Evolutionary conservation across 2,329 filamentous ascomycete genomes (phyloP).

Genomic region (Fusarium subglutinans): DNA sequence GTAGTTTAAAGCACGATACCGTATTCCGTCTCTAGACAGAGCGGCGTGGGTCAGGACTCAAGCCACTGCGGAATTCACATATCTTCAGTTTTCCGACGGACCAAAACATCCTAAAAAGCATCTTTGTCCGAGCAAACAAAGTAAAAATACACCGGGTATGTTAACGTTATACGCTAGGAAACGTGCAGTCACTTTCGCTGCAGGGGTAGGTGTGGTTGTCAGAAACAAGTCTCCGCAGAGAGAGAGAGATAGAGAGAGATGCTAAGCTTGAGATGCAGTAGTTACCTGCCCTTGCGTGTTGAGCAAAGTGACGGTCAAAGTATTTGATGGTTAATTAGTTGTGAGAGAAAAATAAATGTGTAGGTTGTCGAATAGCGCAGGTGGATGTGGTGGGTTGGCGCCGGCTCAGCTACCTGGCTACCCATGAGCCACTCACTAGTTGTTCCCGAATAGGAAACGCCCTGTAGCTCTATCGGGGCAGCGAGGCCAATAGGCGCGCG

Average conservation of each 20-base stretch:
- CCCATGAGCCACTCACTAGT: conserved; percentile 41
- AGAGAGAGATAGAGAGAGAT: background rate
- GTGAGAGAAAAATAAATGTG: background rate
- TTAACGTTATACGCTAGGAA: conserved; percentile 19
- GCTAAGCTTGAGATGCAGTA: background rate
- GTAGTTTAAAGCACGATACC: background rate
- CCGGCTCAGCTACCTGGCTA: conserved; percentile 41
- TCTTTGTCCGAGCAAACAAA: conserved; percentile 11
- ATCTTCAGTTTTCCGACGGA: conserved; percentile 6
- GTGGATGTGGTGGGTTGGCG: conserved; percentile 30
- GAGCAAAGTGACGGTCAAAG: conserved; percentile 17
- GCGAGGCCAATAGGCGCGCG: conserved; percentile 44
- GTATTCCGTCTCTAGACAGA: background rate
- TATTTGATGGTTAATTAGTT: conserved; percentile 1
- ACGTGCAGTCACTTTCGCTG: conserved; percentile 4
- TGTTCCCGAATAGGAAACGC: conserved; percentile 36
- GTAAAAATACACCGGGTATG: conserved; percentile 7
- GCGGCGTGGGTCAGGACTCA: conserved; percentile 26
- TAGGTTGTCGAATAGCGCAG: conserved; percentile 22
- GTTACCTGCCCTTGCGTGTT: background rate
- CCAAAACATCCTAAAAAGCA: conserved; percentile 7
- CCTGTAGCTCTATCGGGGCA: conserved; percentile 22
- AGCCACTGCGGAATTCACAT: conserved; percentile 22
- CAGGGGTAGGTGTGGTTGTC: conserved; percentile 27
- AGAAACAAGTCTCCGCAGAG: background rate